Base-by-base conservation (phyloP, 352 stramenopile genomes). In the Phytophthora lateralis region DNA sequence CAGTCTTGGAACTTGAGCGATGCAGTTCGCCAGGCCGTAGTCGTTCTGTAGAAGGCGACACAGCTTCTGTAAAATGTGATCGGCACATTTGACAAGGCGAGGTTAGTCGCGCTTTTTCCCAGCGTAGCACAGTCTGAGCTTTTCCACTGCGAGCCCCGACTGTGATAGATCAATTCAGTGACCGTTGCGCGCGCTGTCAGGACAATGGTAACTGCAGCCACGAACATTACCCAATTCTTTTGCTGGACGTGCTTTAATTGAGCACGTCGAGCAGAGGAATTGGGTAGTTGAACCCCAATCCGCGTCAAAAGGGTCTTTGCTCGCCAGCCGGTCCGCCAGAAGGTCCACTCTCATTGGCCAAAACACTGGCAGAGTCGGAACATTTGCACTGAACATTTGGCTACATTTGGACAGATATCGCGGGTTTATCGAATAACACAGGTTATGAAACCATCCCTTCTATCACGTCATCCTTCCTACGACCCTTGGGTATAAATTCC, bases 361-460 rank as follows among this genome's bases (percentile, higher is more conserved):
- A 39, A 37, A 26, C 10, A 12, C 20, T 12, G 26, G 12, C 29
- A 50, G 27, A 59, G 57, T 60, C 49, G 49, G 57, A 48, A 38
- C 57, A 49, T 43, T 37, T 41, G 24, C 26, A n/a, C 57, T 66
- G 57, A 66, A 26, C 38, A 29, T 2, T 55, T 55, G 18, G 21
- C n/a, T 57, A 63, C 34, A 63, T 35, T 0, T 6, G 8, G 55
- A 4, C 54, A 37, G 5, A 14, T 55, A 47, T n/a, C 11, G 4
- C 46, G 39, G 56, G 55, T 29, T 44, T 21, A 56, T 11, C 1
- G 10, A 27, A 0, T 41, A 3, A 7, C 5, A 20, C 38, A 48
- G 39, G 41, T 18, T 8, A 0, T 29, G 7, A 32, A 11, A 32
- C 6, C 4, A 30, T 6, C 9, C 6, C 7, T 32, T 12, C 27